Conservation (phyloP, 116 monocot species). For the Thalassia testudinum region DNA sequence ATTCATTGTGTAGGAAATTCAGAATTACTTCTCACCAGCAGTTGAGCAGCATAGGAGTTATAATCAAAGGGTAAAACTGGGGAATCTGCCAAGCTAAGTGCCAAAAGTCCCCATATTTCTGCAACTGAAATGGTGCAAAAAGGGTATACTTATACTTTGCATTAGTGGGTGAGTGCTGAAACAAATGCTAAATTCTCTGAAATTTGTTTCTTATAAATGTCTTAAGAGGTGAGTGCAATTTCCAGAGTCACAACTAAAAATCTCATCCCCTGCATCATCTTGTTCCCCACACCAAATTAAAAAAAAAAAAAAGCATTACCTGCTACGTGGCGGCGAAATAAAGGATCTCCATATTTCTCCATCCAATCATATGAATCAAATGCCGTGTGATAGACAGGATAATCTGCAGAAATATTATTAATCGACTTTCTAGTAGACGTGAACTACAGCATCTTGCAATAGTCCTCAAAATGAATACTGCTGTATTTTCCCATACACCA, state of each 20-base stretch:
- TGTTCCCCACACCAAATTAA: too few relatives aligned
- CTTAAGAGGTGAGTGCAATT: too few relatives aligned
- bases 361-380: slow-evolving; percentile 72
- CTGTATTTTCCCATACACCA: background rate
- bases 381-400: slow-evolving; percentile 62
- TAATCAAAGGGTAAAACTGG: slow-evolving; percentile 66
- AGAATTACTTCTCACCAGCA: slow-evolving; percentile 34
- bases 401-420: slow-evolving; percentile 22
- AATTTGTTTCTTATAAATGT: too few relatives aligned
- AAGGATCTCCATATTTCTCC: slow-evolving; percentile 72
- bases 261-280: too few relatives aligned
- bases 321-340: slow-evolving; percentile 72
- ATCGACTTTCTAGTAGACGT: too few relatives aligned
- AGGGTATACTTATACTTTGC: too few relatives aligned
- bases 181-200: too few relatives aligned
- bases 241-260: too few relatives aligned
- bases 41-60: slow-evolving; percentile 40
- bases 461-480: background rate
- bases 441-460: too few relatives aligned
- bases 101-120: slow-evolving; percentile 78
- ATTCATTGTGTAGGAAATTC: too few relatives aligned
- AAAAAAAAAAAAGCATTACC: too few relatives aligned
- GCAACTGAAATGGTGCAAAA: slow-evolving; percentile 25
- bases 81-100: slow-evolving; percentile 60
- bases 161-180: too few relatives aligned